These are phyloP conservation scores for Cardiospermum halicacabum DNA, from an alignment of 345 rosid species.

Conservation along the genomic window DNA sequence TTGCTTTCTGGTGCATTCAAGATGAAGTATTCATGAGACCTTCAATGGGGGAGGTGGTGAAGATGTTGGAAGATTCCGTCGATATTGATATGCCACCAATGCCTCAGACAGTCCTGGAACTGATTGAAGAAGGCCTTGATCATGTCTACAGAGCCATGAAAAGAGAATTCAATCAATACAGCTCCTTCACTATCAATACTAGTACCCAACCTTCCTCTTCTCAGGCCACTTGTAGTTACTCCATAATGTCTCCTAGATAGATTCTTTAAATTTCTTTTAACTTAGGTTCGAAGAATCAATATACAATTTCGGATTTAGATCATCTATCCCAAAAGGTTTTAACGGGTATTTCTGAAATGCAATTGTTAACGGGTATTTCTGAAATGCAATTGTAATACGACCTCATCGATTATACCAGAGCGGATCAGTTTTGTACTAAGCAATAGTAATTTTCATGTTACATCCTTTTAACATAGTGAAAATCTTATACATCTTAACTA, in stretches of 20 bases:
- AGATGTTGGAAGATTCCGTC: constrained; percentile 56
- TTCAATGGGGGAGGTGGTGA: constrained; percentile 72
- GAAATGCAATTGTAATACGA: too few relatives aligned
- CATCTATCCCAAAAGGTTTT: too few relatives aligned
- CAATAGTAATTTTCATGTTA: too few relatives aligned
- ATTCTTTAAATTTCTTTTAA: too few relatives aligned
- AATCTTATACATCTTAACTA: too few relatives aligned
- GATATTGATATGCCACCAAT: constrained; percentile 59
- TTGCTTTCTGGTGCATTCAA: constrained; percentile 76
- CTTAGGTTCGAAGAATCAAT: too few relatives aligned
- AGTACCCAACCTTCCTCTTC: constrained; percentile 44
- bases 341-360: too few relatives aligned
- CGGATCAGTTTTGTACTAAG: too few relatives aligned
- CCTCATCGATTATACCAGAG: too few relatives aligned
- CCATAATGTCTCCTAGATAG: constrained; percentile 92
- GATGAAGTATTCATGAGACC: constrained; percentile 59
- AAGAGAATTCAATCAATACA: constrained; percentile 49
- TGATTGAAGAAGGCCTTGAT: constrained; percentile 81
- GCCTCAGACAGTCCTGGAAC: constrained; percentile 78
- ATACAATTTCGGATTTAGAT: too few relatives aligned
- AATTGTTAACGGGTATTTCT: too few relatives aligned
- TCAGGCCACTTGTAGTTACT: constrained; percentile 74
- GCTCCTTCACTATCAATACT: constrained; percentile 46
- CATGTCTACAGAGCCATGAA: constrained; percentile 83
- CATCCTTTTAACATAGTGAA: too few relatives aligned